These are phyloP conservation scores for Mycena indigotica DNA, from an alignment of 768 basidiomycete species.

Conservation along the genomic window DNA sequence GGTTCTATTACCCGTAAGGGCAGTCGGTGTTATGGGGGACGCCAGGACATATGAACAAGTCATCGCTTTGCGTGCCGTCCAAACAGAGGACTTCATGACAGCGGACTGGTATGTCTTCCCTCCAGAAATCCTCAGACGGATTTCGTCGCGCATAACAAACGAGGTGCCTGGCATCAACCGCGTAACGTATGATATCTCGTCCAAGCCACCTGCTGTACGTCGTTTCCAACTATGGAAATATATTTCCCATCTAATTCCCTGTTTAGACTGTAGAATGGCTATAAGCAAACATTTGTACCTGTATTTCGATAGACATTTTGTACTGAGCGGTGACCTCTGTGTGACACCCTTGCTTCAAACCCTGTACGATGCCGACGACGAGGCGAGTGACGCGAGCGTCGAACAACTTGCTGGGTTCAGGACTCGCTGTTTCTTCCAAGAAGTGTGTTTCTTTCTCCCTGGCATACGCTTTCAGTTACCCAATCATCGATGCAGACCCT, in stretches of 20 bases:
- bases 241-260: not conserved
- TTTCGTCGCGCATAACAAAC: constrained; percentile 97
- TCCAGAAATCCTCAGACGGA: constrained; percentile 80
- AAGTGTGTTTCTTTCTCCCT: too few relatives aligned
- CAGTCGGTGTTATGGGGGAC: constrained; percentile 98
- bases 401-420: too few relatives aligned
- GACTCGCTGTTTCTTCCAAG: too few relatives aligned
- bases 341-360: too few relatives aligned
- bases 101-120: constrained; percentile 99
- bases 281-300: not conserved
- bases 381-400: too few relatives aligned
- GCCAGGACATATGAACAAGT: constrained; percentile 97
- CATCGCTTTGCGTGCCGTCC: constrained; percentile 91
- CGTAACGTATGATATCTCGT: constrained; percentile 94
- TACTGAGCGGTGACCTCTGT: too few relatives aligned
- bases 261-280: not conserved
- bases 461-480: too few relatives aligned
- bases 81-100: constrained; percentile 99
- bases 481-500: too few relatives aligned
- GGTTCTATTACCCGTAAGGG: constrained; percentile 90
- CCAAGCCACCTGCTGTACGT: constrained; percentile 87
- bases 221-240: not conserved
- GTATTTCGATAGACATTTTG: not conserved
- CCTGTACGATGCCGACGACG: too few relatives aligned
- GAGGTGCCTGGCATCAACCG: constrained; percentile 97